Percentiles rank a stretch among this genome's conserved stretches.
phyloP scores from a whole-genome alignment of 1,139 yeast species.

The Geotrichum reessii region DNA sequence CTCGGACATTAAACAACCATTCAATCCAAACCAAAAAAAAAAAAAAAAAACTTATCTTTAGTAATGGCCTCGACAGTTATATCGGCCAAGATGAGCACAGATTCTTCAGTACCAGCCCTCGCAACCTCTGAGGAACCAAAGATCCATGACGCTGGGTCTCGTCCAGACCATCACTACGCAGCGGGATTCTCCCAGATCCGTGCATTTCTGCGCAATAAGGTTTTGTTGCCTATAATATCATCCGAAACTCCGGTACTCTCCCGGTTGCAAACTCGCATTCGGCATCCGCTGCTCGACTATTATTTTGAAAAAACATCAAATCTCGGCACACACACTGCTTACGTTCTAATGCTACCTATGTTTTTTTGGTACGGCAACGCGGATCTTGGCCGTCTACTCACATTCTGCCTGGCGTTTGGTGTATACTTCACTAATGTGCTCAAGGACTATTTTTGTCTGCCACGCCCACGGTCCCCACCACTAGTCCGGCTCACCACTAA shows the following conservation, averaged over 20 bases:
- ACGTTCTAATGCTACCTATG: slow-evolving; percentile 77
- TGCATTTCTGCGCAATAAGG: neutral
- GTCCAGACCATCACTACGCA: neutral
- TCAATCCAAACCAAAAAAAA: too few relatives aligned
- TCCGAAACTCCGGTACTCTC: neutral
- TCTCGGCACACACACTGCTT: slow-evolving; percentile 88
- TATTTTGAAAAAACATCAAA: slow-evolving; percentile 87
- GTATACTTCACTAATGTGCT: slow-evolving; percentile 71
- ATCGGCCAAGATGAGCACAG: neutral
- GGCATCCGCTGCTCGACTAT: slow-evolving; percentile 48
- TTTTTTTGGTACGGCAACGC: slow-evolving; percentile 79
- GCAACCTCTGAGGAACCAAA: neutral
- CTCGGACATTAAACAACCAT: too few relatives aligned
- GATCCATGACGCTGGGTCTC: neutral
- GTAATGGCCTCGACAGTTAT: neutral
- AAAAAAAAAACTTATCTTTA: too few relatives aligned
- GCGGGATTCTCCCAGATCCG: neutral
- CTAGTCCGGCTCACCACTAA: slow-evolving; percentile 83
- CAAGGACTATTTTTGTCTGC: slow-evolving; percentile 83
- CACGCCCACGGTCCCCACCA: slow-evolving; percentile 91
- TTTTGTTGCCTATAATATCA: neutral
- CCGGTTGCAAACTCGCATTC: neutral
- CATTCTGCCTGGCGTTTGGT: slow-evolving; percentile 75
- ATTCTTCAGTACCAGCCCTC: neutral
- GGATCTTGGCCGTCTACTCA: slow-evolving; percentile 54